phyloP scores from a whole-genome alignment of 2,329 filamentous ascomycete genomes.

The Tolypocladium inflatum region DNA sequence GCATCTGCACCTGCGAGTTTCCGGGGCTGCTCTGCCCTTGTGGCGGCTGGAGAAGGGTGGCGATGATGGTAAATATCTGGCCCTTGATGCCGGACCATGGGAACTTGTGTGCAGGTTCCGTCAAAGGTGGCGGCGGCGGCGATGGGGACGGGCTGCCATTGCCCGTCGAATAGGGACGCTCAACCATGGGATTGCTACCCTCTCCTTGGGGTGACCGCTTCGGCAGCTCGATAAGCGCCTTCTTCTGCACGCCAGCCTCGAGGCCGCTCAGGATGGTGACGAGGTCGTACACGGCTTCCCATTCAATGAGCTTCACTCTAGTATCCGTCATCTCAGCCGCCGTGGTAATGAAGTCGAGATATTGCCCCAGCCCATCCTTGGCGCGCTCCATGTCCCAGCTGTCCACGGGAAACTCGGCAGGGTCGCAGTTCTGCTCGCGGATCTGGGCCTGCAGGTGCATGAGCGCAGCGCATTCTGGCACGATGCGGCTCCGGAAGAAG shows the following conservation, averaged over 20 bases:
- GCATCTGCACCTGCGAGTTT: constrained; percentile 71
- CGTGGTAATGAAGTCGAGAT: constrained; percentile 86
- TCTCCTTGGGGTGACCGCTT: constrained; percentile 15
- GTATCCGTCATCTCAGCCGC: constrained; percentile 78
- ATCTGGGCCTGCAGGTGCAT: constrained; percentile 93
- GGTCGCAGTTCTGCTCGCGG: constrained; percentile 61
- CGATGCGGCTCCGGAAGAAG: constrained; percentile 84
- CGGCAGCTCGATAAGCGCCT: constrained; percentile 48
- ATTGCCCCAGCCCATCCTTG: constrained; percentile 89
- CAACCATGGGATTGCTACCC: constrained; percentile 34
- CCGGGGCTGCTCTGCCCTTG: constrained; percentile 48
- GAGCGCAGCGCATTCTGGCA: constrained; percentile 87
- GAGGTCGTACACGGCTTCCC: constrained; percentile 85
- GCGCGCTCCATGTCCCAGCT: constrained; percentile 97
- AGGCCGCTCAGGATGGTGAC: constrained; percentile 79
- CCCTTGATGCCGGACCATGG: constrained; percentile 75
- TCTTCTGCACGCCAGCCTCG: constrained; percentile 80
- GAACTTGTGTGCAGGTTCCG: constrained; percentile 56
- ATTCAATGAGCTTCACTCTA: constrained; percentile 78
- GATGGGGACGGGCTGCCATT: constrained; percentile 22
- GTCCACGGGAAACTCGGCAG: constrained; percentile 86
- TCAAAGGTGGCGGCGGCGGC: constrained; percentile 33
- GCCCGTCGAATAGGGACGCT: constrained; percentile 49
- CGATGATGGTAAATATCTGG: constrained; percentile 82
- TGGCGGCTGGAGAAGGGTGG: constrained; percentile 80